Evolutionary conservation across 495 filamentous ascomycete genomes (phyloP).

Genomic region (Podospora tetraspora): DNA sequence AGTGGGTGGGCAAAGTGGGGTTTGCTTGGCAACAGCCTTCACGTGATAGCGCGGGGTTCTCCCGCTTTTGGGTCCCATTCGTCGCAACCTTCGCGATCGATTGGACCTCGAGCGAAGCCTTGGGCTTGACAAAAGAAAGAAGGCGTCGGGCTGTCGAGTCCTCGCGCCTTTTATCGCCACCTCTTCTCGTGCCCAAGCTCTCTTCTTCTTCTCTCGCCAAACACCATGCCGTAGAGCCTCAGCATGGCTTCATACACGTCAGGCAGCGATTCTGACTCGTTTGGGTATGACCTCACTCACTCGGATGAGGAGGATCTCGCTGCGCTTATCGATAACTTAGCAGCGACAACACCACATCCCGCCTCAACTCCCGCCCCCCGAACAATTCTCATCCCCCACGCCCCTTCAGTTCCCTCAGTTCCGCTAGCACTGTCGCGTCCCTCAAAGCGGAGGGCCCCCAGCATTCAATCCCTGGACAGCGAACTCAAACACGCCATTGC

Average conservation of each 20-base stretch:
- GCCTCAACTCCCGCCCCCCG: background rate
- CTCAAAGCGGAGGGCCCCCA: background rate
- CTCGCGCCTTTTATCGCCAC: background rate
- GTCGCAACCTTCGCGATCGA: background rate
- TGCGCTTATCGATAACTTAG: slow-evolving; percentile 19
- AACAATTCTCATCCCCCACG: background rate
- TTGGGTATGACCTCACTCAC: slow-evolving; percentile 65
- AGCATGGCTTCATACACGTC: slow-evolving; percentile 19
- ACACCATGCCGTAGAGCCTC: background rate
- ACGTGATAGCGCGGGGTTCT: background rate
- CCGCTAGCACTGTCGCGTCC: slow-evolving; percentile 1
- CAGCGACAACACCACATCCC: slow-evolving; percentile 2
- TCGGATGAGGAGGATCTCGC: slow-evolving; percentile 49
- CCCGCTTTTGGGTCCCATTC: background rate
- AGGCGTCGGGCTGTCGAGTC: background rate
- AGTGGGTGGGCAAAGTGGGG: too few species aligned
- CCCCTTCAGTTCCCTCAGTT: background rate
- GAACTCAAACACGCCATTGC: slow-evolving; percentile 8
- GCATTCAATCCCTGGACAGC: background rate
- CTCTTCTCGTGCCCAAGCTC: background rate
- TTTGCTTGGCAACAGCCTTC: background rate
- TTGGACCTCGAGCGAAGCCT: background rate
- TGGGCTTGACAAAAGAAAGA: background rate
- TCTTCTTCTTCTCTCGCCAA: background rate
- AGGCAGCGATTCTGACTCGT: slow-evolving; percentile 47